These are phyloP conservation scores for Colletotrichum spaethianum DNA, from an alignment of 2,329 filamentous ascomycete species.

Conservation along the genomic window DNA sequence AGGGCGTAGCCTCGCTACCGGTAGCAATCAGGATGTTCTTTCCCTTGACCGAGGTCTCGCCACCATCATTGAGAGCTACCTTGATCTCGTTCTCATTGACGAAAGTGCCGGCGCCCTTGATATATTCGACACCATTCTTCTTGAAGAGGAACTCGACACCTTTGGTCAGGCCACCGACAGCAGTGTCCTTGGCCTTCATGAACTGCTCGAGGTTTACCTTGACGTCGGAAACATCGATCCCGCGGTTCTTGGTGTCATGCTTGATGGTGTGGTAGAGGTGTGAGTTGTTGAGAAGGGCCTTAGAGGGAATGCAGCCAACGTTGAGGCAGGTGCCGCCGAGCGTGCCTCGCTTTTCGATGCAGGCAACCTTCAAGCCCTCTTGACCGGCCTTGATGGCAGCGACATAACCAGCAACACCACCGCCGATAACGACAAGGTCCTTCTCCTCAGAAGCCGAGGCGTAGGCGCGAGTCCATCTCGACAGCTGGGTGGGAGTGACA, in stretches of 20 bases:
- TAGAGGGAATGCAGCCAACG: constrained; percentile 99
- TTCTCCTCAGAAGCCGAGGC: constrained; percentile 82
- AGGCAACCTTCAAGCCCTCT: constrained; percentile 95
- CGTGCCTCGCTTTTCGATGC: constrained; percentile 97
- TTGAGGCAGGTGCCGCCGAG: constrained; percentile 98
- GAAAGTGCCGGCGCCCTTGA: constrained; percentile 93
- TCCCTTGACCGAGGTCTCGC: constrained; percentile 86
- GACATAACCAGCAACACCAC: constrained; percentile 98
- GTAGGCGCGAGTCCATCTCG: constrained; percentile 71
- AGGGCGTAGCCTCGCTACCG: constrained; percentile 94
- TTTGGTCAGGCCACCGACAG: constrained; percentile 91
- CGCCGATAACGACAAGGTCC: constrained; percentile 97
- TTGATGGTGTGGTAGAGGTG: constrained; percentile 97
- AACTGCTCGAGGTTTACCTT: constrained; percentile 95
- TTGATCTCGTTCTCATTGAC: constrained; percentile 91
- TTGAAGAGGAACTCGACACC: constrained; percentile 98
- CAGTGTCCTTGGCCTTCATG: constrained; percentile 99
- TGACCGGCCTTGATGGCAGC: constrained; percentile 99
- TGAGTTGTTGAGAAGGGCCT: constrained; percentile 99
- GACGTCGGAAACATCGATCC: constrained; percentile 97
- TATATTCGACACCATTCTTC: constrained; percentile 99
- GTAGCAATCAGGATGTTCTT: constrained; percentile 99
- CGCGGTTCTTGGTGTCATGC: constrained; percentile 96
- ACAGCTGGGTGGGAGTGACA: constrained; percentile 57
- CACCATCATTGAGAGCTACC: constrained; percentile 90